Evolutionary conservation across 805 yeast species (phyloP), one percentile per base, ranked within the genome.

Genomic region (Blastobotrys robertii): DNA sequence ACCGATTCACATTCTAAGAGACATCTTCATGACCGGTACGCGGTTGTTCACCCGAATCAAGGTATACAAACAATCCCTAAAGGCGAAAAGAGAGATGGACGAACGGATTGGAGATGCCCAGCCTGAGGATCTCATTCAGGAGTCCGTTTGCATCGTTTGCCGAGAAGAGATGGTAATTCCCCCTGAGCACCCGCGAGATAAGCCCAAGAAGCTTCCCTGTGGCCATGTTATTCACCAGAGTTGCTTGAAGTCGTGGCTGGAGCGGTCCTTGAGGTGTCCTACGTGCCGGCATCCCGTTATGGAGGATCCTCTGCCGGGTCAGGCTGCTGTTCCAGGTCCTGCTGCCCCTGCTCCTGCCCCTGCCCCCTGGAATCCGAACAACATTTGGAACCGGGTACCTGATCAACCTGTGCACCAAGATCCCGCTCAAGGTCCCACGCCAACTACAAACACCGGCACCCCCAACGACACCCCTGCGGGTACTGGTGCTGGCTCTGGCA

Each of bases 221-320:
- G 83, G 85, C 19, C 98, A 92, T 61, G 80, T 85, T 38, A 69
- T 90, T 44, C 98, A 92, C 59, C 66, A 82, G 63, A 88, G 92
- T 3, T 92, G 98, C 60, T 70, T 92, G 48, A 83, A 85, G 55
- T 81, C 83, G 51, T 92, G 98, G 98, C 69, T 92, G 52, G 94
- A 84, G 56, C 73, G 95, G 50, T 85, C 95, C 0, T 90, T 81
- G 52, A 75, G 77, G n/a, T 92, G 98, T 65, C 98, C 98, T 1
- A 77, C 88, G 42, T 92, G 98, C 60, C 70, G 95, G 47, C 69
- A 80, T 28, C 44, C 50, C 1, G 52, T 51, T 9, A 12, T 51
- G 14, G 37, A 19, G 25, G 30, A 19, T 12, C 32, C 8, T 25
- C 6, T 19, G 4, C 25, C 25, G 4, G 25, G 25, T 19, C 25